Percentiles rank a stretch among this genome's conserved stretches.
Conservation (phyloP, 495 filamentous ascomycete species). For the Darksidea phi region DNA sequence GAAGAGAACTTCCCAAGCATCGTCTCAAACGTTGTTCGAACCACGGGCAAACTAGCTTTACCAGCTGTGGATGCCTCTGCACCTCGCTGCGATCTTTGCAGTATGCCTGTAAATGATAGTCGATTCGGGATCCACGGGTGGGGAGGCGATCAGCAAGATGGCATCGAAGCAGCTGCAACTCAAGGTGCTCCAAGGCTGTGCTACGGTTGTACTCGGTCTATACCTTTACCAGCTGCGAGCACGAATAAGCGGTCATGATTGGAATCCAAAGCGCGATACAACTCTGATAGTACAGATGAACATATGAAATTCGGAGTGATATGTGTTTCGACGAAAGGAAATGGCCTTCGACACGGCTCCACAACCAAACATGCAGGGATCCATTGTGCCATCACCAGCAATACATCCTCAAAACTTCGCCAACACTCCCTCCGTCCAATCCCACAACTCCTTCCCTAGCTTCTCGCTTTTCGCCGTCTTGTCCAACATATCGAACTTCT, state of each 20-base stretch:
- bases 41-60: conserved; percentile 67
- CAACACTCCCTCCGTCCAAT: conserved; percentile 30
- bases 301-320: too few species aligned
- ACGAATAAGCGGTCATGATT: background rate
- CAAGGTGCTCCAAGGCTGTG: conserved; percentile 44
- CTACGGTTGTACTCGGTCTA: conserved; percentile 53
- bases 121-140: conserved; percentile 37
- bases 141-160: conserved; percentile 40
- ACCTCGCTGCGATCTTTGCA: conserved; percentile 34
- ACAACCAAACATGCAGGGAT: too few species aligned
- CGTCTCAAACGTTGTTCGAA: conserved; percentile 90
- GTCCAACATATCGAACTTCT: background rate
- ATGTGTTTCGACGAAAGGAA: too few species aligned
- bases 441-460: conserved; percentile 24
- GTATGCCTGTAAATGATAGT: conserved; percentile 33
- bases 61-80: background rate
- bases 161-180: background rate
- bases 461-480: conserved; percentile 7
- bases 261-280: background rate
- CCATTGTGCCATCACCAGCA: too few species aligned
- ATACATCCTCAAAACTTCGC: conserved; percentile 1
- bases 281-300: too few species aligned
- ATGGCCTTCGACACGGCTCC: too few species aligned
- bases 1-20: conserved; percentile 87
- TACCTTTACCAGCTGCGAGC: background rate